Conservation (phyloP, 352 stramenopile species). For the Pythium grandisporangium region DNA sequence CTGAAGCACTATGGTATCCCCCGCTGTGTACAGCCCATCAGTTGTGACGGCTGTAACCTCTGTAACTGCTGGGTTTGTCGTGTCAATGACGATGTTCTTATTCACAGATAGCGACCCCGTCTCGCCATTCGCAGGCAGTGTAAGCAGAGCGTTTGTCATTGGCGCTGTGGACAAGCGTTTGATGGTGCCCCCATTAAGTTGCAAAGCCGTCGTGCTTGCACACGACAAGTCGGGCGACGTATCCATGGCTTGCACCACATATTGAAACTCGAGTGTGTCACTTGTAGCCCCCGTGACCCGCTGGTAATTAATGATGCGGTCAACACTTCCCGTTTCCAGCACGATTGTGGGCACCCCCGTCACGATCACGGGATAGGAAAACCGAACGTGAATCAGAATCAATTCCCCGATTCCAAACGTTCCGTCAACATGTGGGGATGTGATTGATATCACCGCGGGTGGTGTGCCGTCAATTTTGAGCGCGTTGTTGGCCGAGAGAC, state of each 20-base stretch:
- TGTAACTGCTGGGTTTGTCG: constrained; percentile 31
- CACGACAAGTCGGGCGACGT: constrained; percentile 63
- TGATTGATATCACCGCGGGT: constrained; percentile 39
- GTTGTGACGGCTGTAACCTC: constrained; percentile 20
- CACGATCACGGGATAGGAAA: constrained; percentile 53
- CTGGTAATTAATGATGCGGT: constrained; percentile 47
- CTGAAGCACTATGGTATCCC: constrained; percentile 43
- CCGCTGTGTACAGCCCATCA: constrained; percentile 47
- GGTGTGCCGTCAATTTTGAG: constrained; percentile 44
- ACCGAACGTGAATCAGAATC: constrained; percentile 67
- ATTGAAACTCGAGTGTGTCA: constrained; percentile 53
- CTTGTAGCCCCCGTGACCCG: constrained; percentile 25
- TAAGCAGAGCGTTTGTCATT: constrained; percentile 35
- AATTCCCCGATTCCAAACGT: constrained; percentile 66
- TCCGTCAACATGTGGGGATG: constrained; percentile 42
- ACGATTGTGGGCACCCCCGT: constrained; percentile 46
- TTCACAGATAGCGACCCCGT: constrained; percentile 51
- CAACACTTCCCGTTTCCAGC: constrained; percentile 49
- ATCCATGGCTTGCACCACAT: constrained; percentile 64
- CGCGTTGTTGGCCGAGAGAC: constrained; percentile 31
- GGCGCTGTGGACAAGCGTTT: constrained; percentile 38
- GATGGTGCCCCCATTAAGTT: constrained; percentile 50
- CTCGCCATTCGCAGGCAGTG: constrained; percentile 39
- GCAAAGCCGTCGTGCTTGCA: constrained; percentile 25
- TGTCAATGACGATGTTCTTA: constrained; percentile 73